These are phyloP conservation scores for Isoetes taiwanensis DNA, from an alignment of 75 land plant genomes.

Conservation along the genomic window DNA sequence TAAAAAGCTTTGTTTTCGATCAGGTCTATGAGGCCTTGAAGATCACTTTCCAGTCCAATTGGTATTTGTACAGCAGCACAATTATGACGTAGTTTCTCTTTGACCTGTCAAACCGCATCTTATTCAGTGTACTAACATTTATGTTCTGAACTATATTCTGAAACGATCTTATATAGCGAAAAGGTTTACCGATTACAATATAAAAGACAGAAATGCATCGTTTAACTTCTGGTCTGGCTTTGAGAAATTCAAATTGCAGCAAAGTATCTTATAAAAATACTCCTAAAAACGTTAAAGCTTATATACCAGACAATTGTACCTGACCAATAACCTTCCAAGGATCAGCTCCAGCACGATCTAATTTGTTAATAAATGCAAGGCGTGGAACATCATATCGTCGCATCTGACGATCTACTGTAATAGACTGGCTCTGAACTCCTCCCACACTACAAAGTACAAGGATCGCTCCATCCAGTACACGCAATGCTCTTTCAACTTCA, in stretches of 20 bases:
- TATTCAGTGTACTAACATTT: neutral
- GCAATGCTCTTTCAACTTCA: slow-evolving; percentile 96
- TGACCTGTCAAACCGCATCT: slow-evolving; percentile 39
- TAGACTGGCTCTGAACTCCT: slow-evolving; percentile 98
- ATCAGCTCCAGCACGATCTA: slow-evolving; percentile 97
- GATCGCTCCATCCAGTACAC: slow-evolving; percentile 97
- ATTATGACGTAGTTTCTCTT: slow-evolving; percentile 78
- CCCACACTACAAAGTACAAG: slow-evolving; percentile 98
- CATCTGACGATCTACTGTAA: slow-evolving; percentile 98
- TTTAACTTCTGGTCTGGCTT: neutral
- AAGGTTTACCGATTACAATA: neutral
- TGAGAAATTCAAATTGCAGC: neutral
- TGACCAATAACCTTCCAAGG: slow-evolving; percentile 96
- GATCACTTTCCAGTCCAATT: slow-evolving; percentile 80
- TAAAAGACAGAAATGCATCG: neutral
- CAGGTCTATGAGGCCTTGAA: slow-evolving; percentile 91
- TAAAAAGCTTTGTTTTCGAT: slow-evolving; percentile 67
- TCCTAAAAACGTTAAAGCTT: neutral
- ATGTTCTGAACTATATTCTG: neutral
- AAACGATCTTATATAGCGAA: neutral
- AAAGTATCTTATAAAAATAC: neutral
- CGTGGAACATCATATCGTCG: slow-evolving; percentile 89
- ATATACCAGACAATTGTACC: slow-evolving; percentile 22
- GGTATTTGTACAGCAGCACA: slow-evolving; percentile 96
- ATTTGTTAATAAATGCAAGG: slow-evolving; percentile 92